Evolutionary conservation across 2,329 filamentous ascomycete genomes (phyloP), one percentile per base, ranked within the genome.

Genomic region (Ceratocystiopsis brevicomis): DNA sequence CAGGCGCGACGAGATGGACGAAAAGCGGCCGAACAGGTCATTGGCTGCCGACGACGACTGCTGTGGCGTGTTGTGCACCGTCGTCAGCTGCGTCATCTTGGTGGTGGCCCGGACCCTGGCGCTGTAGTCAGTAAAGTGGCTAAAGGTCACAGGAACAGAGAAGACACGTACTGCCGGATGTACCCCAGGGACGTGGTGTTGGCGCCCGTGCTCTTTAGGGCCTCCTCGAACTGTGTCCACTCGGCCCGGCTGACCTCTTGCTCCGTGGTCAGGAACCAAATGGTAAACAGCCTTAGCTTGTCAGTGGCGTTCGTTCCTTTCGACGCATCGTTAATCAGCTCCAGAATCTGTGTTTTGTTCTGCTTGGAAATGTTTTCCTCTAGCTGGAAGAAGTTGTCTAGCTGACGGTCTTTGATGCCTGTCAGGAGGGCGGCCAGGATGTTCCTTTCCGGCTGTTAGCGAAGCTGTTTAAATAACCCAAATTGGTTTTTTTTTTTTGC

Each of bases 71-170:
- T 78, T 79, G 49, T 88, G 90, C 48, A 87, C 78, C 1, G 87
- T 92, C 4, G 87, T 84, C 59, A 98, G 81, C 74, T 96, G 94
- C 14, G 88, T 96, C 85, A 96, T 95, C 50, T 90, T 85, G 6
- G 88, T 96, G 41, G 93, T 86, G 51, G 92, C 49, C 5, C 51
- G 51, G 32, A 53, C 50, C 25, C 25, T 30, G 25, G 4, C 8
- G 25, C 2, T 11, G 10, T 30, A 9, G 25, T 30, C 25, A 30
- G 25, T 30, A 8, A 30, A 30, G 10, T 9, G 10, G 25, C 25
- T 6, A 9, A 30, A 30, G 10, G 10, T 30, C 25, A 11, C 6
- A 30, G 25, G 10, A 30, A 30, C 25, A 30, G 6, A 9, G 10
- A 11, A 2, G 10, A 2, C 6, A 30, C 25, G 25, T 30, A 30